These are phyloP conservation scores for Cymbidium sinense DNA, from an alignment of 106 monocot genomes.

Conservation along the genomic window DNA sequence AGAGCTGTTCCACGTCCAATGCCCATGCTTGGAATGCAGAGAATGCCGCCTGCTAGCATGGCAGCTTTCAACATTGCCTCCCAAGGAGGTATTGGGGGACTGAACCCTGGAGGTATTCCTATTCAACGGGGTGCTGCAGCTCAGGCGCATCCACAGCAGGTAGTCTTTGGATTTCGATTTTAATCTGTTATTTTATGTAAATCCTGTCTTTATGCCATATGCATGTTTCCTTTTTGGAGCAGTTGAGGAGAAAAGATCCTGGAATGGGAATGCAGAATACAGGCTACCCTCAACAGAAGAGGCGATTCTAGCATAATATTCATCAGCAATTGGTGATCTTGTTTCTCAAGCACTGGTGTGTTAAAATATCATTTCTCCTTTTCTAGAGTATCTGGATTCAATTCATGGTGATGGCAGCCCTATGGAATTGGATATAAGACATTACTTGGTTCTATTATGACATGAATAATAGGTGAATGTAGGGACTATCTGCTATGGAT, in stretches of 20 bases:
- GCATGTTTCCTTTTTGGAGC: slow-evolving; percentile 15
- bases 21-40: slow-evolving; percentile 62
- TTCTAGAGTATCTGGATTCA: not conserved
- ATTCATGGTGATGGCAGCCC: not conserved
- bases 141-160: slow-evolving; percentile 68
- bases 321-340: not conserved
- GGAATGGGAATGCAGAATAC: slow-evolving; percentile 84
- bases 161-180: slow-evolving; percentile 7
- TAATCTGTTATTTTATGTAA: not conserved
- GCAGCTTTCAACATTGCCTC: slow-evolving; percentile 59
- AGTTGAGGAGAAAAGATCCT: slow-evolving; percentile 88
- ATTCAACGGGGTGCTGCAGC: slow-evolving; percentile 59
- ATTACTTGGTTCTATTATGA: not conserved
- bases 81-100: slow-evolving; percentile 54
- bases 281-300: slow-evolving; percentile 90
- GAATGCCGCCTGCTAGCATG: slow-evolving; percentile 51
- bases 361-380: not conserved
- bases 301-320: slow-evolving; percentile 53
- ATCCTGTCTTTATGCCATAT: not conserved
- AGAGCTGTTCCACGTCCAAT: slow-evolving; percentile 60
- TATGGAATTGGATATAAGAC: not conserved
- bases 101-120: slow-evolving; percentile 60
- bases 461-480: not conserved
- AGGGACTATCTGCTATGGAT: not conserved
- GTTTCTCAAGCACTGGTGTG: not conserved